These are phyloP conservation scores for Spathaspora sp. DNA, from an alignment of 805 yeast species.

Conservation along the genomic window DNA sequence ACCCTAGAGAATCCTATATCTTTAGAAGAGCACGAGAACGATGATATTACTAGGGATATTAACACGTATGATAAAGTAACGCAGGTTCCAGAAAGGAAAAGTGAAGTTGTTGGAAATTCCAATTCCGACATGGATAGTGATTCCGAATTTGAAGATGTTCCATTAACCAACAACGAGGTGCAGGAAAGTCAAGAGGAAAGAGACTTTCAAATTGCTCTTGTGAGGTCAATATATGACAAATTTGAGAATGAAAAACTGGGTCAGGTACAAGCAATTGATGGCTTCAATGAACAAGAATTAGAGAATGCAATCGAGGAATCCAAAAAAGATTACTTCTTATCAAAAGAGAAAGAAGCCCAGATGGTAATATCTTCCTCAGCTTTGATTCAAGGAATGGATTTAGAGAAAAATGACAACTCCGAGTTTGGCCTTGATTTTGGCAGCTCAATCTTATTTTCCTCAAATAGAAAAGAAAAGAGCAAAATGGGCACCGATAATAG, in stretches of 20 bases:
- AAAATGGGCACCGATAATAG: background rate
- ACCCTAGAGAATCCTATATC: constrained; percentile 38
- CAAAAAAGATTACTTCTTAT: constrained; percentile 34
- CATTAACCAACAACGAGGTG: constrained; percentile 29
- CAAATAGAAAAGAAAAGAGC: background rate
- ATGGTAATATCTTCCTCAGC: background rate
- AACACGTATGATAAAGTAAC: background rate
- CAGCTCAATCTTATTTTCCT: constrained; percentile 17
- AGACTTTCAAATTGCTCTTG: constrained; percentile 24
- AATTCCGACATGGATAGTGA: constrained; percentile 9
- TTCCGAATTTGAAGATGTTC: constrained; percentile 59
- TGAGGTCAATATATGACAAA: constrained; percentile 34
- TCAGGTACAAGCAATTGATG: constrained; percentile 4
- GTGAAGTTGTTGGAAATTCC: background rate
- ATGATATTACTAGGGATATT: background rate
- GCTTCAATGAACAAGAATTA: constrained; percentile 35
- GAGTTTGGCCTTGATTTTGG: constrained; percentile 13
- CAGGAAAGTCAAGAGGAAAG: constrained; percentile 24
- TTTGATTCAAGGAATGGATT: background rate
- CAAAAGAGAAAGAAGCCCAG: constrained; percentile 20
- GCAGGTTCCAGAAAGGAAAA: background rate
- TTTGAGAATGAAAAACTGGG: constrained; percentile 12
- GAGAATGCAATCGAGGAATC: constrained; percentile 46
- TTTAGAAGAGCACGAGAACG: constrained; percentile 40
- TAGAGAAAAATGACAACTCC: background rate